Evolutionary conservation across 306 rosid species (phyloP).

Genomic region (Begonia peltatifolia): DNA sequence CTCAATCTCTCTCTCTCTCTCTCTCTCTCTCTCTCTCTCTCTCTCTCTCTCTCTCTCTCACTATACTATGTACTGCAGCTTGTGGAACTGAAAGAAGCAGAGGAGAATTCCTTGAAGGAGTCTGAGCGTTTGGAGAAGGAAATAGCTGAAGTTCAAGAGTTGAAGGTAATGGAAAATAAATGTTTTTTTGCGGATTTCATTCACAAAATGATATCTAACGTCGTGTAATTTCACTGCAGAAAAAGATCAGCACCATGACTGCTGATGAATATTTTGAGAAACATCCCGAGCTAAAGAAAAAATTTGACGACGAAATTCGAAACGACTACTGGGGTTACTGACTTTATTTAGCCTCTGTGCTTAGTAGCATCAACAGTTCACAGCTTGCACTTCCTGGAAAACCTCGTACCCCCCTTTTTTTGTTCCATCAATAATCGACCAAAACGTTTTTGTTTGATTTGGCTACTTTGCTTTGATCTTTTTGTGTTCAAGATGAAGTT

Average conservation of each 20-base stretch:
- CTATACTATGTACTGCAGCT: slow-evolving; percentile 28
- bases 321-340: slow-evolving; percentile 94
- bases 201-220: too few species aligned
- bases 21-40: background rate
- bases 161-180: slow-evolving; percentile 49
- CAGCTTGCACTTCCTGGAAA: too few species aligned
- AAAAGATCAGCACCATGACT: slow-evolving; percentile 81
- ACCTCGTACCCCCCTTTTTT: too few species aligned
- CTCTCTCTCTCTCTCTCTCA: background rate
- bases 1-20: too few species aligned
- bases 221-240: slow-evolving; percentile 13
- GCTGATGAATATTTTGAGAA: slow-evolving; percentile 85
- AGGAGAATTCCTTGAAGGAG: slow-evolving; percentile 63
- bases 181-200: background rate
- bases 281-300: slow-evolving; percentile 90
- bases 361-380: too few species aligned
- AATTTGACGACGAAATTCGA: slow-evolving; percentile 89
- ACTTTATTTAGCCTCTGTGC: too few species aligned
- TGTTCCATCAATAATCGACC: too few species aligned
- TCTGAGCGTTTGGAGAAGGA: slow-evolving; percentile 95
- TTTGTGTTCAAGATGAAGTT: too few species aligned
- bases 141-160: slow-evolving; percentile 60
- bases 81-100: slow-evolving; percentile 92
- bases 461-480: too few species aligned
- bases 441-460: too few species aligned